Conservation (phyloP, 2,329 filamentous ascomycete species). For the Aspergillus japonicus region DNA sequence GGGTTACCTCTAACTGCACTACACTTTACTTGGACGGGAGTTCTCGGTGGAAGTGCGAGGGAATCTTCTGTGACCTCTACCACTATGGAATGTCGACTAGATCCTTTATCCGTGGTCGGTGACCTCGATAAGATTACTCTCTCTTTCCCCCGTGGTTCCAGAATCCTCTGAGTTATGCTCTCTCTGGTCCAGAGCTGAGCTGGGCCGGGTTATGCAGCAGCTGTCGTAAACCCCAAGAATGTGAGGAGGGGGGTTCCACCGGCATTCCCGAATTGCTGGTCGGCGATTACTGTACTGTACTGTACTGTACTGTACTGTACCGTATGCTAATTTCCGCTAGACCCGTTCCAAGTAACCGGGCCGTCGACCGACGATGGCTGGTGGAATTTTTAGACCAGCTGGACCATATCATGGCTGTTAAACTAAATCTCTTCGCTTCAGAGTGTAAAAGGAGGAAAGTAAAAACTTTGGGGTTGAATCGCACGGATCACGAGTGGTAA, state of each 20-base stretch:
- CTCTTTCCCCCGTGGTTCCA: too few relatives aligned
- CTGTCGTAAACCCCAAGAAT: slow-evolving; percentile 16
- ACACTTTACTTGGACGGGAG: neutral
- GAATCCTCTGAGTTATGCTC: neutral
- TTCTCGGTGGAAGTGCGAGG: neutral
- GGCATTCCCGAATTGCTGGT: slow-evolving; percentile 18
- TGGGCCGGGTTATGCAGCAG: slow-evolving; percentile 13
- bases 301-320: neutral
- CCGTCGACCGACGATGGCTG: neutral
- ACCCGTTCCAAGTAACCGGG: neutral
- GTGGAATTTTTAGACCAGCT: neutral
- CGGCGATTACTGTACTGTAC: slow-evolving; percentile 7
- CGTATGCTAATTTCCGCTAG: neutral
- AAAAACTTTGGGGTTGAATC: neutral
- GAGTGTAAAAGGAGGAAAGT: neutral
- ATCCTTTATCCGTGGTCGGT: neutral
- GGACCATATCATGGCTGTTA: neutral
- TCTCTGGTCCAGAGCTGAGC: slow-evolving; percentile 6
- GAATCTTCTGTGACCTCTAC: neutral
- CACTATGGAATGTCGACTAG: neutral
- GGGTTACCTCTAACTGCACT: neutral
- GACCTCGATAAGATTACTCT: neutral
- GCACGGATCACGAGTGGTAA: neutral
- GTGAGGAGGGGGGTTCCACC: slow-evolving; percentile 15
- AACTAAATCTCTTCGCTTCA: neutral